Conservation (phyloP, 257 asterid genomes). For the Forsythia viridissima region DNA sequence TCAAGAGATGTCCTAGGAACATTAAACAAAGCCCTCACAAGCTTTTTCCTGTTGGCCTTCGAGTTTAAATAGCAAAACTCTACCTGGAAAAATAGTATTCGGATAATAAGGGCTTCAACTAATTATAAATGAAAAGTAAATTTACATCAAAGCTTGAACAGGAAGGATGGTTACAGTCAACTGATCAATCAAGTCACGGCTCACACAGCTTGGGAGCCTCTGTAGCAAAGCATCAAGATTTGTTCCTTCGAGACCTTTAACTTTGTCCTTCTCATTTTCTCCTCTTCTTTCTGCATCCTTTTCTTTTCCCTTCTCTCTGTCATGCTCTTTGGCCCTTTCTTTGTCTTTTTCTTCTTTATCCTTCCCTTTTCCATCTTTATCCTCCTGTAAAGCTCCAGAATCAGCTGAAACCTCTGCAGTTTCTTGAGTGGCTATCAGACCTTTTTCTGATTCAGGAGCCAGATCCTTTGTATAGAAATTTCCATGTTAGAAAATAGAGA, state of each 20-base stretch:
- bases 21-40: slow-evolving; percentile 90
- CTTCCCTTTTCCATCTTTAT: slow-evolving; percentile 58
- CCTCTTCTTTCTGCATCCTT: slow-evolving; percentile 79
- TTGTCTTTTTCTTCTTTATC: slow-evolving; percentile 77
- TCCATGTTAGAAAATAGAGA: slow-evolving; percentile 22
- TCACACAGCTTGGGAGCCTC: slow-evolving; percentile 92
- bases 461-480: slow-evolving; percentile 53
- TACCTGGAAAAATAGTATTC: slow-evolving; percentile 56
- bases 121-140: slow-evolving; percentile 12
- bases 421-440: slow-evolving; percentile 48
- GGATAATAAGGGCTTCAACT: slow-evolving; percentile 26
- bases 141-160: slow-evolving; percentile 23
- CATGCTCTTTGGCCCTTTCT: slow-evolving; percentile 59
- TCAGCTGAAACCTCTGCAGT: slow-evolving; percentile 57
- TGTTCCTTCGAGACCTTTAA: slow-evolving; percentile 88
- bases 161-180: slow-evolving; percentile 65
- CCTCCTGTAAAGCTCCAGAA: slow-evolving; percentile 58
- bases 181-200: slow-evolving; percentile 99
- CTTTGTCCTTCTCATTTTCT: slow-evolving; percentile 86
- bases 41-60: slow-evolving; percentile 93
- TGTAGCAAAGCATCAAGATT: slow-evolving; percentile 87
- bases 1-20: slow-evolving; percentile 97
- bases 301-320: slow-evolving; percentile 80
- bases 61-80: slow-evolving; percentile 98
- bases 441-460: slow-evolving; percentile 67